Evolutionary conservation across 2,329 filamentous ascomycete genomes (phyloP), one percentile per base, ranked within the genome.

Genomic region (Neofusicoccum umdonicola): DNA sequence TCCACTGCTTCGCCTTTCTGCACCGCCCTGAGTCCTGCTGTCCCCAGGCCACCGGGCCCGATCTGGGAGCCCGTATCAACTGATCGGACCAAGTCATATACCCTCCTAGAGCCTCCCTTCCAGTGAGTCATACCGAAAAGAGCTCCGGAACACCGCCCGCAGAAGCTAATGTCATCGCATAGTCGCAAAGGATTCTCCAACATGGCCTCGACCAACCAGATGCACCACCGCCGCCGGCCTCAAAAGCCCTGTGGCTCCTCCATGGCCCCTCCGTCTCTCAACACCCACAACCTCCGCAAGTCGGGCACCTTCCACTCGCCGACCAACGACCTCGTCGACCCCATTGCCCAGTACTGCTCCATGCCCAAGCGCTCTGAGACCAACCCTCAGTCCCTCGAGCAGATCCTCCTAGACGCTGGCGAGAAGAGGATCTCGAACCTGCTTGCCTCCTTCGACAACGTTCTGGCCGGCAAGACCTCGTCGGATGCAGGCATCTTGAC

Each of bases 281-380:
- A 68, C 74, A 77, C 73, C 69, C 75, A 72, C 73, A 75, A 73
- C 72, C 75, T 83, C 67, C 79, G 79, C 71, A 83, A 83, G 74
- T 77, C 78, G 65, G 77, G 78, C 64, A 83, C 81, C 67, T 83
- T 83, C 71, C 79, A 80, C 67, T 79, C 79, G 60, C 78, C 78
- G 54, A 76, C 76, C 17, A 73, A 71, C 61, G 78, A 79, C 67
- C 71, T 80, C 64, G 76, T 73, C 69, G 77, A 77, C 68, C 68
- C 69, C 31, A 62, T 78, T 65, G 73, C 71, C 54, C 78, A 78
- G 69, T 69, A 72, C 47, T 76, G 72, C 64, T 78, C 75, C 69
- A 79, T 81, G 77, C 78, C 80, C 50, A 74, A 74, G 63, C 81
- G 81, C 56, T 82, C 81, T n/a, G 76, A 79, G 4, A 83, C 81